Evolutionary conservation across 2,329 filamentous ascomycete genomes (phyloP), one percentile per base, ranked within the genome.

Genomic region (Paraphaeosphaeria minitans): DNA sequence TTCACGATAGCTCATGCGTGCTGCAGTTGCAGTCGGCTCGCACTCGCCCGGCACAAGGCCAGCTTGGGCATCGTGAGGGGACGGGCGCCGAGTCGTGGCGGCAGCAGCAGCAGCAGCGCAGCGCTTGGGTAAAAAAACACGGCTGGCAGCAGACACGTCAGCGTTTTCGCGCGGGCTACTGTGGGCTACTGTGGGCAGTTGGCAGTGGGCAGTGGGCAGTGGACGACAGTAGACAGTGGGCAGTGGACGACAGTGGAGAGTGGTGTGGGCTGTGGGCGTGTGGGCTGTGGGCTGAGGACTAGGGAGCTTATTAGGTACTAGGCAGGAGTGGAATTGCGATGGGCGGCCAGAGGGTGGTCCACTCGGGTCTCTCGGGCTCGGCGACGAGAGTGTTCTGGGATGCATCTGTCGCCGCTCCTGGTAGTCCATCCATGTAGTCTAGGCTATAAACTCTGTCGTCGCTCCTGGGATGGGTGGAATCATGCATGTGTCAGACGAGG

Each of bases 1-100:
- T 74, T 68, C 71, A 75, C 72, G 72, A 74, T 71, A 56, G 64
- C 58, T 65, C 59, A 53, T 53, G 33, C 39, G 56, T 50, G 56
- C 33, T 58, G 55, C 47, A 43, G 47, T 42, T 22, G 33, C 22
- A 22, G 35, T 21, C 35, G 22, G 35, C 16, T 43, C 39, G 31
- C 54, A 48, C 35, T 42, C 33, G 43, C 9, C 45, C 24, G 33
- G 48, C 31, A 27, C 48, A 21, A 33, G 12, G 22, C 35, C 49
- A 35, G 49, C 1, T 13, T 13, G 35, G 42, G 16, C 14, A 33
- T 39, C 33, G 14, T n/a, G 39, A 43, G 14, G 14, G 6, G 16
- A 16, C 14, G 2, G 29, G 16, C 13, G 37, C 14, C 54, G 54
- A 51, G 47, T 56, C 54, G 54, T 51, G 54, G 47, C 16, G 37